Base-by-base conservation (phyloP, 345 rosid genomes). In the Boechera stricta region DNA sequence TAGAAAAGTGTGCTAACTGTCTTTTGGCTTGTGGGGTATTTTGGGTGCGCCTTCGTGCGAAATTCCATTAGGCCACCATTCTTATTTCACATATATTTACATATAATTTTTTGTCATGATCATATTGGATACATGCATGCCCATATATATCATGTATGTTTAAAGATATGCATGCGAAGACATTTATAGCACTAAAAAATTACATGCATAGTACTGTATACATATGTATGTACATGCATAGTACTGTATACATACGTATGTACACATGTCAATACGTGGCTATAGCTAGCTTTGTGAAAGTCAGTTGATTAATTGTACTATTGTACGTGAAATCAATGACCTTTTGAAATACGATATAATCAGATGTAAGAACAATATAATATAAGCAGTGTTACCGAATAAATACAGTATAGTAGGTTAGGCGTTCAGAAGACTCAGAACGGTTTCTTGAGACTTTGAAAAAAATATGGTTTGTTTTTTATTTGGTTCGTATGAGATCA, bases 21-120 rank as follows among this genome's bases (percentile, higher is more conserved):
- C 82, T 73, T 79, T 72, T 79, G 82, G 78, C 78, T 73, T 67
- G 82, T 67, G 74, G 82, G 82, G 82, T 79, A 61, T 26, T 11
- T 73, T 79, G 44, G 78, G 75, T 79, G 82, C 82, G 82, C 47
- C 61, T 79, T 73, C 82, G 82, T 79, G 82, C 74, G 64, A 61
- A 79, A 55, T 4, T 73, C 75, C 74, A 73, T 72, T 66, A 58
- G 45, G 26, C 74, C 53, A 53, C 71, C 31, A 58, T 64, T 71
- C 48, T 51, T 51, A 38, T 66, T 66, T 36, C 35, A 28, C 67
- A 55, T 47, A 55, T 65, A 39, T 71, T 64, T 64, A 64, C 65
- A 31, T 15, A 21, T 21, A 21, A 12, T 12, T 47, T n/a, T 72
- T 79, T 36, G 31, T 73, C 60, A 67, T 57, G 41, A 55, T 65